Conservation (phyloP, 768 basidiomycete genomes). For the Obba rivulosa region DNA sequence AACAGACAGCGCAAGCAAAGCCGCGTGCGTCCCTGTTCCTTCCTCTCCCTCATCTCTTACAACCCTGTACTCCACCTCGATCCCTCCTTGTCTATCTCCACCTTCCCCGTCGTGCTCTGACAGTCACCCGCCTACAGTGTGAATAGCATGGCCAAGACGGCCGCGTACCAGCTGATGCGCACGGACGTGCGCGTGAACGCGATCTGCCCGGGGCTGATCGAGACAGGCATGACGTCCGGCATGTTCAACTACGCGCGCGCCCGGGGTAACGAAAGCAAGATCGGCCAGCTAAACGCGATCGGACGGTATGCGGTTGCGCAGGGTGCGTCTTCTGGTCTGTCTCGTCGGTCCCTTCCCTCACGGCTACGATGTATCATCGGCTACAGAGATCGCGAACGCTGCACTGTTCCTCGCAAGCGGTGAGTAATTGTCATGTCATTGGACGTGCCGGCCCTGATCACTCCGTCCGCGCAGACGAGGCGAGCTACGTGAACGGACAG, state of each 20-base stretch:
- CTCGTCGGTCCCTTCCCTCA: background rate
- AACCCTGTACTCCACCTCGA: background rate
- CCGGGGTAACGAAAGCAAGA: conserved; percentile 66
- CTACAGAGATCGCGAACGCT: conserved; percentile 77
- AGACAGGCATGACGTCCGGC: conserved; percentile 85
- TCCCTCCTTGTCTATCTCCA: background rate
- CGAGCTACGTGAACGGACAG: conserved; percentile 91
- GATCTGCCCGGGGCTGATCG: conserved; percentile 88
- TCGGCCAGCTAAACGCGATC: conserved; percentile 81
- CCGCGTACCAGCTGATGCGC: conserved; percentile 72
- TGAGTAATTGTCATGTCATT: conserved; percentile 20
- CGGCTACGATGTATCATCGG: background rate
- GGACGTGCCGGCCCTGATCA: conserved; percentile 2
- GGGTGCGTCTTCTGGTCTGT: conserved; percentile 39
- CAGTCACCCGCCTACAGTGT: conserved; percentile 53
- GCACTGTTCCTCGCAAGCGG: conserved; percentile 87
- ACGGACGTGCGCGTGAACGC: conserved; percentile 85
- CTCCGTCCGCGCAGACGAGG: conserved; percentile 52
- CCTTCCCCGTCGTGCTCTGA: background rate
- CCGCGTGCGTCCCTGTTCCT: conserved; percentile 55
- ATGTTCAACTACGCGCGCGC: conserved; percentile 75
- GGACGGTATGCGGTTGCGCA: conserved; percentile 78
- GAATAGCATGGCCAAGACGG: conserved; percentile 81
- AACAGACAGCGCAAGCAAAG: conserved; percentile 87
- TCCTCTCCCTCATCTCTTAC: background rate